Conservation (phyloP, 805 yeast species). For the Kuraishia molischiana region DNA sequence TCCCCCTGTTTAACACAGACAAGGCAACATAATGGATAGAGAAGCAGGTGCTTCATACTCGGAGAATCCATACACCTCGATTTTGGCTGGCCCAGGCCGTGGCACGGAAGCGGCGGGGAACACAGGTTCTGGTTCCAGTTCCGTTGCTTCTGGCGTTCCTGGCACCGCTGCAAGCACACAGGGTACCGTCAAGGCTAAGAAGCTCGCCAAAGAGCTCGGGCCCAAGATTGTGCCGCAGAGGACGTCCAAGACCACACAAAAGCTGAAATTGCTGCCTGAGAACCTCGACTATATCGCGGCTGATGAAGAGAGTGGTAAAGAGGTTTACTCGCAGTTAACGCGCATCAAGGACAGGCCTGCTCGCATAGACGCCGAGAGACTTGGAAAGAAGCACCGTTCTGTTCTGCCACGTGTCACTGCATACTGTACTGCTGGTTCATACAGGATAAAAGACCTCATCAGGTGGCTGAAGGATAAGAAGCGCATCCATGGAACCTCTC, state of each 20-base stretch:
- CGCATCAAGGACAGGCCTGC: conserved; percentile 83
- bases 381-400: conserved; percentile 80
- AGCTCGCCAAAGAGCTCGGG: conserved; percentile 21
- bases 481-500: conserved; percentile 64
- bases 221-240: conserved; percentile 62
- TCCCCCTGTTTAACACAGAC: too few species aligned
- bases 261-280: conserved; percentile 62
- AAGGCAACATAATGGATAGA: conserved; percentile 1
- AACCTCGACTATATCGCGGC: conserved; percentile 25
- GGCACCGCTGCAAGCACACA: too few species aligned
- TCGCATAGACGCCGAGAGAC: conserved; percentile 84
- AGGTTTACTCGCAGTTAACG: conserved; percentile 76
- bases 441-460: conserved; percentile 76
- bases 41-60: background rate
- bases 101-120: background rate
- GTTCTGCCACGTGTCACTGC: conserved; percentile 91
- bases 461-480: conserved; percentile 80
- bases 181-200: too few species aligned
- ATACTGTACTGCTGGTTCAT: conserved; percentile 91
- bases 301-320: conserved; percentile 16
- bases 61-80: conserved; percentile 1
- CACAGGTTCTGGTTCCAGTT: too few species aligned
- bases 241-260: conserved; percentile 65
- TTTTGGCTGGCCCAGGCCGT: background rate
- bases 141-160: too few species aligned